Base-by-base conservation (phyloP, 495 filamentous ascomycete genomes). In the Hypoxylon fragiforme region DNA sequence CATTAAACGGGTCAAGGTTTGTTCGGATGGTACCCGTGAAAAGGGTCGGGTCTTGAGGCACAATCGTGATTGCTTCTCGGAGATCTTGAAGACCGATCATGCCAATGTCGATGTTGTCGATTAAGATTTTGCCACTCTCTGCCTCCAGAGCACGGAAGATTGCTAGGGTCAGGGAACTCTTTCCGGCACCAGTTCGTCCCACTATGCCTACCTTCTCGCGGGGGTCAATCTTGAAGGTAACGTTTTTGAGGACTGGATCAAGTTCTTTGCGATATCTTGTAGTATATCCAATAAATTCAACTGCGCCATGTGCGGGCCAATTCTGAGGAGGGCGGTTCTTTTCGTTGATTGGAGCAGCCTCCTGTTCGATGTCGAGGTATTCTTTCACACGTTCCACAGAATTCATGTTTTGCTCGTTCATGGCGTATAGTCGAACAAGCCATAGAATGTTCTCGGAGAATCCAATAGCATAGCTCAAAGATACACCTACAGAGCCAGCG, bases 381-480 rank as follows among this genome's bases (percentile, higher is more conserved):
- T 99, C 94, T 66, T 92, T 90, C 60, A 99, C 88, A 46, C 95
- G 87, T 73, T 99, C 95, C n/a, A 99, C 92, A 1, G 91, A 92
- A 73, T 99, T 99, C 95, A 99, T 97, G 70, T 95, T 97, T 72
- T 97, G 95, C 69, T 99, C 95, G 61, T 97, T 95, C 64, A 88
- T 79, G 0, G 92, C 86, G 63, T 97, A 99, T n/a, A 97, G 78
- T 15, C 95, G 83, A 19, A 97, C 91, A 48, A 97, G 85, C 95
- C 95, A 99, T 13, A 99, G 77, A 13, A 99, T 85, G 52, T 97
- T 97, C 67, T 97, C 95, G 0, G 91, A 95, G 62, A 99, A 99
- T 0, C 90, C 94, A 41, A 99, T 90, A 4, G 95, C 95, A 62
- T 99, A 99, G n/a, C 91, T 96, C 57, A 99, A 72, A 13, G 95